Conservation (phyloP, 2,329 filamentous ascomycete genomes). For the Aureobasidium sp. region DNA sequence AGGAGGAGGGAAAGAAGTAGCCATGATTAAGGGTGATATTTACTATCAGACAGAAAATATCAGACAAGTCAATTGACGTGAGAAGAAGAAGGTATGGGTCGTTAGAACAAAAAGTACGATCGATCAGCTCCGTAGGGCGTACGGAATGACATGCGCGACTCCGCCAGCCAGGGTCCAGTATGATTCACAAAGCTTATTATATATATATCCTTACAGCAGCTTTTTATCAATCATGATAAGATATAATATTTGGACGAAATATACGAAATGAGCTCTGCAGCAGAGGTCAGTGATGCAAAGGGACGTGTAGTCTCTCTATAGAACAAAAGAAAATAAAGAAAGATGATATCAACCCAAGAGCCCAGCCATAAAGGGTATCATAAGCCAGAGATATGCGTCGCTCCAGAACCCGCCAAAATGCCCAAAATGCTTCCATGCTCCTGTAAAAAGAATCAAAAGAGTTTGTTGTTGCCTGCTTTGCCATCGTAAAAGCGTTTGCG, state of each 20-base stretch:
- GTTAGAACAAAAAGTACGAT: neutral
- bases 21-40: slow-evolving; percentile 20
- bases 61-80: neutral
- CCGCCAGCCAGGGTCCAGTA: neutral
- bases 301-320: neutral
- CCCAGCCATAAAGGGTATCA: slow-evolving; percentile 9
- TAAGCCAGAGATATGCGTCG: slow-evolving; percentile 6
- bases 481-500: slow-evolving; percentile 2
- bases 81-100: neutral
- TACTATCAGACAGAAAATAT: neutral
- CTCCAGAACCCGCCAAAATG: neutral
- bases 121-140: slow-evolving; percentile 4
- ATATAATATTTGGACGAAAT: neutral
- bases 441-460: neutral
- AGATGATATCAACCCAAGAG: neutral
- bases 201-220: neutral
- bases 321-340: neutral
- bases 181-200: neutral
- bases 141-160: neutral
- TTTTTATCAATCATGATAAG: neutral
- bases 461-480: neutral
- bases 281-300: neutral
- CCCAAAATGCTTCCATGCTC: neutral
- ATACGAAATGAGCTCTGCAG: neutral
- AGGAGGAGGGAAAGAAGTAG: slow-evolving; percentile 60